phyloP scores from a whole-genome alignment of 352 stramenopile species.

The Thraustochytrium striatum region DNA sequence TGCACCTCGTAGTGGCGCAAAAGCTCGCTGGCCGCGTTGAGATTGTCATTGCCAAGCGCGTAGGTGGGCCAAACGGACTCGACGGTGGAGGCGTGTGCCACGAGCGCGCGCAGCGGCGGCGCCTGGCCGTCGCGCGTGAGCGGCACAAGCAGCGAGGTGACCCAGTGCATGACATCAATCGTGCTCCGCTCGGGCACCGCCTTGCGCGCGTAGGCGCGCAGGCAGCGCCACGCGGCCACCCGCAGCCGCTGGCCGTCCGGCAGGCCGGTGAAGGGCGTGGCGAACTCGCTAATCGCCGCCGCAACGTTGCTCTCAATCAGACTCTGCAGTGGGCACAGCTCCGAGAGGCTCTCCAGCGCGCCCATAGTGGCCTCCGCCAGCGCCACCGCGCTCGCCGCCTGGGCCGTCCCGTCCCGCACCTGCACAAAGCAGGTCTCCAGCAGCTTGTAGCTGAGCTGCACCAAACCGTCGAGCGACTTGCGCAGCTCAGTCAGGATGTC shows the following conservation, averaged over 20 bases:
- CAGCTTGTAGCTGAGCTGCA: slow-evolving; percentile 7
- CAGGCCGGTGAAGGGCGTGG: not conserved
- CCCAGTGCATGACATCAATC: not conserved
- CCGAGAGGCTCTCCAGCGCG: not conserved
- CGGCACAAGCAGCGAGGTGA: not conserved
- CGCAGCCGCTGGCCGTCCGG: not conserved
- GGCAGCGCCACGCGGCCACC: slow-evolving; percentile 5
- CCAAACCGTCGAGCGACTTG: not conserved
- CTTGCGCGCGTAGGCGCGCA: not conserved
- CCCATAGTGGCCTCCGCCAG: slow-evolving; percentile 13
- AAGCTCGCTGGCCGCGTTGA: not conserved
- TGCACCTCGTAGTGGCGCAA: slow-evolving; percentile 15
- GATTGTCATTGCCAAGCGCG: slow-evolving; percentile 10
- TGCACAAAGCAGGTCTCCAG: not conserved
- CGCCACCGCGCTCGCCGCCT: not conserved
- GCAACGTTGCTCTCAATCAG: slow-evolving; percentile 21
- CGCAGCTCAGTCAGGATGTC: slow-evolving; percentile 27
- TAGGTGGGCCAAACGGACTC: slow-evolving; percentile 24
- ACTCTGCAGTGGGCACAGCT: slow-evolving; percentile 9
- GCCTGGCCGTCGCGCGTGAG: not conserved
- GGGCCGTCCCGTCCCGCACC: not conserved
- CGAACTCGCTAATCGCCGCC: not conserved
- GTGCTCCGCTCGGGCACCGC: slow-evolving; percentile 6
- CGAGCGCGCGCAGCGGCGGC: not conserved
- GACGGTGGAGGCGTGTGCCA: not conserved